Percentiles rank a stretch among this genome's conserved stretches.
Evolutionary conservation across 805 yeast species (phyloP).

Genomic region (Saccharomycopsis guyanensis): DNA sequence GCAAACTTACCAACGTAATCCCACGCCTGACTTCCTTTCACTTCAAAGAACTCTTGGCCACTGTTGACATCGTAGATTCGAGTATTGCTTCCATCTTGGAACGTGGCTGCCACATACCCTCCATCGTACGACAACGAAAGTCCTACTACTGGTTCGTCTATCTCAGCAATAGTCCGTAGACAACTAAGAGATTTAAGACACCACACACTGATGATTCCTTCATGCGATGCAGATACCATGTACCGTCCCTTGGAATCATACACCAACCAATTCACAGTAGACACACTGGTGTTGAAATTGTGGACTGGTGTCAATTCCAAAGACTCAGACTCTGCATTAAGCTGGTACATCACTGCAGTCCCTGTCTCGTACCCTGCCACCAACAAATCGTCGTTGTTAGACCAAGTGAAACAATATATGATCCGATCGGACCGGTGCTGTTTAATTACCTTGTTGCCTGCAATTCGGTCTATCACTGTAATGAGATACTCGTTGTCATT

Average conservation of each 20-base stretch:
- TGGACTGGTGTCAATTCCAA: neutral
- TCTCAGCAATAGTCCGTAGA: conserved; percentile 10
- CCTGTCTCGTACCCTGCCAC: conserved; percentile 13
- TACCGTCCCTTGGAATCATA: conserved; percentile 13
- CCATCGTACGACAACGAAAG: conserved; percentile 15
- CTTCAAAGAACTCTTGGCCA: conserved; percentile 5
- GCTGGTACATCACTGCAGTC: conserved; percentile 2
- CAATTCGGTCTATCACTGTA: neutral
- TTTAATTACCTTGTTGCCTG: conserved; percentile 2
- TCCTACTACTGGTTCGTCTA: conserved; percentile 16
- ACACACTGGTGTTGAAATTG: conserved; percentile 8
- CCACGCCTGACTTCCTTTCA: conserved; percentile 1
- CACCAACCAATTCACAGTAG: conserved; percentile 8
- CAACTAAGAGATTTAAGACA: conserved; percentile 9
- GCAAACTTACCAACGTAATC: conserved; percentile 13
- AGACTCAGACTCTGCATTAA: neutral
- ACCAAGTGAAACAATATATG: conserved; percentile 8
- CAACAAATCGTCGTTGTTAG: conserved; percentile 6
- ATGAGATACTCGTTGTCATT: conserved; percentile 2
- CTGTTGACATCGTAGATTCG: conserved; percentile 9
- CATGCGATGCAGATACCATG: conserved; percentile 10
- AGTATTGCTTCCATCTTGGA: conserved; percentile 10
- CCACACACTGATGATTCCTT: conserved; percentile 17
- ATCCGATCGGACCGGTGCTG: neutral
- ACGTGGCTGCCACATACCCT: conserved; percentile 10